phyloP scores from a whole-genome alignment of 352 stramenopile species.

The Globisporangium nagaii region DNA sequence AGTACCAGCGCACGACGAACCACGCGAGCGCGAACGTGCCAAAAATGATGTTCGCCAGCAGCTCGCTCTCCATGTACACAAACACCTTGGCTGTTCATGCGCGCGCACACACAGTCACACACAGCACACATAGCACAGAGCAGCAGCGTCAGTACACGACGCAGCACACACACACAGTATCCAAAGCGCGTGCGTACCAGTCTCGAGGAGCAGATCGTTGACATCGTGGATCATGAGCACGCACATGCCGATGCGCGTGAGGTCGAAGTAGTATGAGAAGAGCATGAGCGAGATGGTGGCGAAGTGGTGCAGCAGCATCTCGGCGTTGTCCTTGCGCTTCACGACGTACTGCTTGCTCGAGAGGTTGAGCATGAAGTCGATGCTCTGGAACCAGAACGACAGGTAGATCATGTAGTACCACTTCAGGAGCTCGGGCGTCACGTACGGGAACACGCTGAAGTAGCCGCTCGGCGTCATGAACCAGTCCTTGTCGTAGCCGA shows the following conservation, averaged over 20 bases:
- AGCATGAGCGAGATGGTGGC: constrained; percentile 75
- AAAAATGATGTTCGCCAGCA: constrained; percentile 67
- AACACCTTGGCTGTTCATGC: constrained; percentile 57
- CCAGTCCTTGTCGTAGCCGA: constrained; percentile 58
- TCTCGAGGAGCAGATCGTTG: constrained; percentile 71
- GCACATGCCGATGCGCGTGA: constrained; percentile 66
- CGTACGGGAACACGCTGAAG: constrained; percentile 50
- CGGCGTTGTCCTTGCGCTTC: constrained; percentile 78
- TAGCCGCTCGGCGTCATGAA: constrained; percentile 70
- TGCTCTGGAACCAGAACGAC: constrained; percentile 75
- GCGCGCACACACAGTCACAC: background rate
- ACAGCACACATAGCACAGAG: constrained; percentile 1
- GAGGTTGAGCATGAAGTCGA: constrained; percentile 81
- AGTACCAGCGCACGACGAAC: constrained; percentile 68
- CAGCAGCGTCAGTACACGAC: background rate
- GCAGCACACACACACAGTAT: constrained; percentile 8
- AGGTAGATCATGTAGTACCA: constrained; percentile 88
- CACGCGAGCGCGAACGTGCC: constrained; percentile 60
- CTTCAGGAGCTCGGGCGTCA: constrained; percentile 39
- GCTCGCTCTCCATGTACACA: constrained; percentile 66
- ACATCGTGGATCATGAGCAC: constrained; percentile 83
- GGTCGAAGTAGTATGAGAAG: constrained; percentile 66
- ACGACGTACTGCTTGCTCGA: constrained; percentile 78
- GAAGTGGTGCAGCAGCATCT: constrained; percentile 81
- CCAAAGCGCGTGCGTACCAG: constrained; percentile 20